Percentiles rank a stretch among this genome's conserved stretches.
These are phyloP conservation scores for Abrus precatorius DNA, from an alignment of 306 rosid species.

Conservation along the genomic window DNA sequence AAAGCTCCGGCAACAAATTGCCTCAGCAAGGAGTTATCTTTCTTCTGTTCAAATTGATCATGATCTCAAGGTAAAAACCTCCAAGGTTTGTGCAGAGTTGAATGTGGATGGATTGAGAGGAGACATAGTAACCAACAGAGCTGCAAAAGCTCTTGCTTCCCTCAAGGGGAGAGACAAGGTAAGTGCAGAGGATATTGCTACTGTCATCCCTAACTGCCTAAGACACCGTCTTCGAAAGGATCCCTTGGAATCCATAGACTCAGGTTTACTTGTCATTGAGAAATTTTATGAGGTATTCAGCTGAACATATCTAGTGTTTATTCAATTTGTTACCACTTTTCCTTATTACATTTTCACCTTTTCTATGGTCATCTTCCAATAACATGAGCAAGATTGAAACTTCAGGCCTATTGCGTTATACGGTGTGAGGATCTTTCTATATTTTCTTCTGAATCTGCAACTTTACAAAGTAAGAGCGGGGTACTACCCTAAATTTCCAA, in stretches of 20 bases:
- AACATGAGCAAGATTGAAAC: constrained; percentile 38
- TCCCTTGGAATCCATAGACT: constrained; percentile 93
- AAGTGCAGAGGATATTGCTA: constrained; percentile 84
- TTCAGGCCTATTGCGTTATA: constrained; percentile 12
- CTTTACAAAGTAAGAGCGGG: background rate
- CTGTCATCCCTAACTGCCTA: constrained; percentile 93
- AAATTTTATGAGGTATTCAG: constrained; percentile 86
- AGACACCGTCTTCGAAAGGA: constrained; percentile 98
- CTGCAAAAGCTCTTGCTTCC: constrained; percentile 93
- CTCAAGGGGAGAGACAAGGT: constrained; percentile 83
- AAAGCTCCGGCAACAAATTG: constrained; percentile 77
- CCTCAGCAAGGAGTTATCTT: constrained; percentile 73
- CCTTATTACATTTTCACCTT: constrained; percentile 32
- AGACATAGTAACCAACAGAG: constrained; percentile 89
- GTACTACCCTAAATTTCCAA: background rate
- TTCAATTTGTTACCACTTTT: constrained; percentile 47
- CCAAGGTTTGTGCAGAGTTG: constrained; percentile 86
- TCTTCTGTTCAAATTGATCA: constrained; percentile 77
- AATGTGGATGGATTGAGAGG: constrained; percentile 98
- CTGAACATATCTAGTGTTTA: constrained; percentile 56
- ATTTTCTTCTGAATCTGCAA: constrained; percentile 24
- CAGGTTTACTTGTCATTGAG: constrained; percentile 90
- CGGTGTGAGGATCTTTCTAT: background rate
- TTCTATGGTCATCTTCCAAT: constrained; percentile 42
- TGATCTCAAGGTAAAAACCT: constrained; percentile 86